Evolutionary conservation across 306 rosid genomes (phyloP).

Genomic region (Cicer arietinum): DNA sequence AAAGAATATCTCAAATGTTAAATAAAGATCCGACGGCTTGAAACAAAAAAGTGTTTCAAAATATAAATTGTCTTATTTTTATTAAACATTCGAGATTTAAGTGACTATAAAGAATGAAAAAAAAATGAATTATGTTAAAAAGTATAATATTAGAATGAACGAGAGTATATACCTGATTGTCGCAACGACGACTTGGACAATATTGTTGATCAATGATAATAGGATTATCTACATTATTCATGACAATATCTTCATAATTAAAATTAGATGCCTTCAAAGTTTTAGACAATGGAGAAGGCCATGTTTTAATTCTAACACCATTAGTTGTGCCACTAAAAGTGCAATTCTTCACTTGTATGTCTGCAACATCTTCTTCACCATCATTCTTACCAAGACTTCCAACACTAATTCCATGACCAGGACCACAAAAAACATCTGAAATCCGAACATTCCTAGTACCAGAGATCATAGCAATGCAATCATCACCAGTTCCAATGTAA

Average conservation of each 20-base stretch:
- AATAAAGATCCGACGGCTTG: no score
- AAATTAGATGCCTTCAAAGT: conserved; percentile 46
- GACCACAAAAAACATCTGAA: conserved; percentile 55
- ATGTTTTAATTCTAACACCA: conserved; percentile 72
- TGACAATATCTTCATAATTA: conserved; percentile 53
- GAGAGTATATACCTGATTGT: conserved; percentile 20
- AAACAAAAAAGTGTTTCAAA: no score
- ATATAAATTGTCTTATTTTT: no score
- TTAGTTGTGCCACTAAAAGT: conserved; percentile 46
- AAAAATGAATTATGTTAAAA: not conserved
- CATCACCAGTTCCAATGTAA: conserved; percentile 58
- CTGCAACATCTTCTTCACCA: conserved; percentile 49
- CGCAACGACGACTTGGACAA: conserved; percentile 53
- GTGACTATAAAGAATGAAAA: no score
- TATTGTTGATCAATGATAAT: conserved; percentile 63
- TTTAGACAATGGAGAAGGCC: conserved; percentile 46
- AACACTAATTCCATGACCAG: conserved; percentile 77
- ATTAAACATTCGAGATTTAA: no score
- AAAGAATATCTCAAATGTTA: not conserved
- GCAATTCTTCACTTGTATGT: conserved; percentile 52
- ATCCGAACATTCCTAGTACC: conserved; percentile 51
- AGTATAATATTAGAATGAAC: not conserved
- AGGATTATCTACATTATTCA: conserved; percentile 55
- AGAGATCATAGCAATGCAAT: conserved; percentile 59
- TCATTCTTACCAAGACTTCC: conserved; percentile 62